Base-by-base conservation (phyloP, 768 basidiomycete genomes). In the Lactifluus rugatus region DNA sequence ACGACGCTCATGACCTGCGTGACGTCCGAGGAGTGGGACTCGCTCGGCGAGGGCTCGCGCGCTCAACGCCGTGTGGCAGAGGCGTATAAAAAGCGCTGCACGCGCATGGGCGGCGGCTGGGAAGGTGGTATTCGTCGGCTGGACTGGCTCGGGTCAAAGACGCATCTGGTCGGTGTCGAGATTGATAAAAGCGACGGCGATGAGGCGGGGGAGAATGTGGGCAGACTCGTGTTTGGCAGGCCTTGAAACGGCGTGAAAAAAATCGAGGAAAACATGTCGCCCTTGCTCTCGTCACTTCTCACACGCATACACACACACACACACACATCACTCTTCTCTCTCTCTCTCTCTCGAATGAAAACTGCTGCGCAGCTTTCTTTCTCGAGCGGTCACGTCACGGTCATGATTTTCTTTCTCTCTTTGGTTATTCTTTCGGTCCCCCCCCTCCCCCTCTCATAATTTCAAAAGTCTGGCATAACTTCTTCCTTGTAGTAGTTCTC, bases 141-240 rank as follows among this genome's bases (percentile, higher is more conserved):
- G 14, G 85, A 87, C 70, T 85, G 81, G 77, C 72, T 87, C 46
- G 80, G 80, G 19, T 75, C 78, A 32, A 84, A 82, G 66, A 83
- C 80, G 32, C 70, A 74, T 47, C 66, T 87, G 37, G 73, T 81
- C 32, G 85, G 85, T 25, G 74, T 87, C 60, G 82, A 84, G 65
- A 75, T 83, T 58, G 76, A 78, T 65, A 81, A 76, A 60, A 70
- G 72, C 48, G 65, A n/a, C n/a, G n/a, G n/a, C n/a, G 68, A 8
- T n/a, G 67, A 71, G 28, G 69, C 68, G n/a, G 67, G 68, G 41
- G 66, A 73, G 48, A 62, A 54, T 25, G 71, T 72, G 2, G 80
- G 79, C 49, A 79, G 74, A 63, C 74, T 81, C 39, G 70, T 81
- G 56, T 82, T 82, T 58, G 70, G 70, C 5, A 73, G 70, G 57